Evolutionary conservation across 1,284 basidiomycete species (phyloP), one percentile per base, ranked within the genome.

Genomic region (Puccinia coronata): DNA sequence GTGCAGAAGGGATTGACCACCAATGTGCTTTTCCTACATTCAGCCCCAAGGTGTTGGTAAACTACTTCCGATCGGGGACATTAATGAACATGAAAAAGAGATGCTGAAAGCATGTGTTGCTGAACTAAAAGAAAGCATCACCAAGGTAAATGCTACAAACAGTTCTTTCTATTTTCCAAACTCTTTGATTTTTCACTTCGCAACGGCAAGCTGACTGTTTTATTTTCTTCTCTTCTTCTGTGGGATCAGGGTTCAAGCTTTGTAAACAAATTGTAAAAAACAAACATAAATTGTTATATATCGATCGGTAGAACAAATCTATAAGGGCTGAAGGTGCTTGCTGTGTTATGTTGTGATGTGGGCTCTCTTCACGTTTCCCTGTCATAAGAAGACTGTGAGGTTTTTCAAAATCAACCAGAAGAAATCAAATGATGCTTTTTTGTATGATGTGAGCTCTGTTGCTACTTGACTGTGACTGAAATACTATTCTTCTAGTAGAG

Each of bases 211-310:
- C 28, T 55, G 70, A 51, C 49, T 55, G n/a, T 6, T 51, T 72
- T 12, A 23, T 70, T 18, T 49, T 2, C 2, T 70, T 70, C 4
- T 70, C 25, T 28, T 41, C 39, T 51, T 47, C n/a, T 11, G 20
- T 39, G n/a, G n/a, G n/a, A 51, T 72, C 70, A 72, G 71, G 71
- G 71, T 23, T 51, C 51, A n/a, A 73, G 34, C 53, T 73, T 73
- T 73, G 71, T 73, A 73, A 73, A 73, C 71, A 73, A 73, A 73
- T 73, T 73, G 71, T 73, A 73, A 73, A 73, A 67, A n/a, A n/a
- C n/a, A n/a, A n/a, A 25, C 9, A 39, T 67, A 47, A n/a, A 25
- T 9, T 67, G 63, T 43, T 25, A 43, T 43, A 1, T 67, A 43
- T 47, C 39, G 20, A 41, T 6, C 31, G 59, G 34, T 12, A 8